Evolutionary conservation across 2,329 filamentous ascomycete genomes (phyloP).

Genomic region (Paramyrothecium sp.): DNA sequence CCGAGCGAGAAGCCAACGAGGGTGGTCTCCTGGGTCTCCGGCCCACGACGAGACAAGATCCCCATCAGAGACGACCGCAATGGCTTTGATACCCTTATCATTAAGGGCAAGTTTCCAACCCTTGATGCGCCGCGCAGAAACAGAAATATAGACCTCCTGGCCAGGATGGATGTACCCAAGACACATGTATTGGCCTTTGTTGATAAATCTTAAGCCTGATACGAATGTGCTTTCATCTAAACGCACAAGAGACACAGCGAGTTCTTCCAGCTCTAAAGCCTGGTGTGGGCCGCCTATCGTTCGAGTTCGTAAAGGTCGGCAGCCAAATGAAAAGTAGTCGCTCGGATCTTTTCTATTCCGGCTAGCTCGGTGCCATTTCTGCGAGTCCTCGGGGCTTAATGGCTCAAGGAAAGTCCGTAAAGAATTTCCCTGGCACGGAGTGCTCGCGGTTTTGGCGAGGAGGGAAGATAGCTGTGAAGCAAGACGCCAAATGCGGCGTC

Average conservation of each 20-base stretch:
- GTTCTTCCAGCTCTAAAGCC: neutral
- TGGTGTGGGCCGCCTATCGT: neutral
- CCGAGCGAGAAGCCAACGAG: conserved; percentile 4
- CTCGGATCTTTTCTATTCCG: neutral
- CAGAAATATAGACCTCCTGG: neutral
- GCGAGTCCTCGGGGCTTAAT: neutral
- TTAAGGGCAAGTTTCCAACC: conserved; percentile 9
- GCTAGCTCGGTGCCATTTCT: conserved; percentile 4
- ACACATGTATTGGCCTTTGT: neutral
- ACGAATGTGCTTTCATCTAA: conserved; percentile 1
- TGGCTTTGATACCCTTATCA: conserved; percentile 1
- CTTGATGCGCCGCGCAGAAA: neutral
- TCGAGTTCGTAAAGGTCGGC: neutral
- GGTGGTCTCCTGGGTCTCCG: conserved; percentile 1
- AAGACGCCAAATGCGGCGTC: neutral
- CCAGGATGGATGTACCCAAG: conserved; percentile 11
- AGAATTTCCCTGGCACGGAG: neutral
- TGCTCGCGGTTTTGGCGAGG: neutral
- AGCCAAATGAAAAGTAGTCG: neutral
- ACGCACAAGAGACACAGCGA: conserved; percentile 8
- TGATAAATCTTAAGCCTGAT: conserved; percentile 7
- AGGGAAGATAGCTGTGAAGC: neutral
- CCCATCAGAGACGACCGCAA: conserved; percentile 3
- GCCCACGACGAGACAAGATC: conserved; percentile 5
- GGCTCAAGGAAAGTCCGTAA: neutral